Evolutionary conservation across 1,139 yeast species (phyloP).

Genomic region (Hemisphaericaspora subhashii): DNA sequence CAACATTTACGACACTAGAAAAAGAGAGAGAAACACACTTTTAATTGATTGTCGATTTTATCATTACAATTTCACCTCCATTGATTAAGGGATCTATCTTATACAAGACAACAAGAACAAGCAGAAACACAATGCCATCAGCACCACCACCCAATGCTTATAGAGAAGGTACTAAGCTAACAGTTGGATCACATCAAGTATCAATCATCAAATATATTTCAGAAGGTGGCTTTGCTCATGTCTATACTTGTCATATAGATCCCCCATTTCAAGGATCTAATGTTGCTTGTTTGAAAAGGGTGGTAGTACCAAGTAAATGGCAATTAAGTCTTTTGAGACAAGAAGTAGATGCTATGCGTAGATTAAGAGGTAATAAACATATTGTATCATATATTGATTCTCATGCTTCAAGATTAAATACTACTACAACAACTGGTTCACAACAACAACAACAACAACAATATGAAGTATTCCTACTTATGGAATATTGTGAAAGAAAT

Average conservation of each 20-base stretch:
- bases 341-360: conserved; percentile 83
- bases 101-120: too few relatives aligned
- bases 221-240: conserved; percentile 80
- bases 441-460: conserved; percentile 36
- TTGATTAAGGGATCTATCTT: background rate
- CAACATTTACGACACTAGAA: too few relatives aligned
- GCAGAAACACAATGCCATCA: conserved; percentile 9
- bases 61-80: too few relatives aligned
- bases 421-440: conserved; percentile 19
- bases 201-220: conserved; percentile 61
- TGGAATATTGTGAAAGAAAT: conserved; percentile 88
- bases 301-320: conserved; percentile 70
- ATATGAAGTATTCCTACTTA: conserved; percentile 85
- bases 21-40: too few relatives aligned
- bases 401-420: conserved; percentile 70
- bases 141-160: conserved; percentile 61
- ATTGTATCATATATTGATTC: conserved; percentile 91
- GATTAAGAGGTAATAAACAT: conserved; percentile 72
- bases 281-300: conserved; percentile 71
- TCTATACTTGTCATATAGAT: conserved; percentile 59
- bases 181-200: conserved; percentile 66
- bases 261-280: conserved; percentile 50
- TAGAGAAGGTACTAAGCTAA: conserved; percentile 57
- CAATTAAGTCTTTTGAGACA: conserved; percentile 68
- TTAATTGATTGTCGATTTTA: too few relatives aligned